Conservation (phyloP, 179 eudicot genomes). For the Heliamphora ciliata region DNA sequence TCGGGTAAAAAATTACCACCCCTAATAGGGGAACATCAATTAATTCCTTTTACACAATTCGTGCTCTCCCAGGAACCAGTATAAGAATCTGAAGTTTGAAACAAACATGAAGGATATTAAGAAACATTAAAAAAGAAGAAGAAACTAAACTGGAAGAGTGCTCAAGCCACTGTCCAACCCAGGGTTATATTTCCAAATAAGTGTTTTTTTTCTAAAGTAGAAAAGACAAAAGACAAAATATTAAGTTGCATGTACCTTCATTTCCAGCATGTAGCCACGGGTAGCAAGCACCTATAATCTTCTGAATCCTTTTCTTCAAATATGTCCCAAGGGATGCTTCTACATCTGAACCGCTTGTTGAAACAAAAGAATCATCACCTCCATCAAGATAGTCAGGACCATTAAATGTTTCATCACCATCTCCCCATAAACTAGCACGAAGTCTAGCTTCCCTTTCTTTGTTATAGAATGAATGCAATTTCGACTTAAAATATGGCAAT, state of each 20-base stretch:
- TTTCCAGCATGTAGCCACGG: conserved; percentile 90
- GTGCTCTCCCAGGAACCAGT: not conserved
- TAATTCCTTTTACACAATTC: not conserved
- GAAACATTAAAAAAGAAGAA: not conserved
- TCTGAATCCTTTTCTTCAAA: conserved; percentile 43
- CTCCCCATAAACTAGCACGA: conserved; percentile 92
- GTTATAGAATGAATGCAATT: conserved; percentile 72
- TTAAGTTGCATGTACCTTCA: conserved; percentile 51
- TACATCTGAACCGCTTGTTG: conserved; percentile 37
- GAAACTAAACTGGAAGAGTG: not conserved
- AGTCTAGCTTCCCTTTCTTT: conserved; percentile 88
- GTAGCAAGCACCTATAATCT: conserved; percentile 75
- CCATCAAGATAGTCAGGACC: conserved; percentile 45
- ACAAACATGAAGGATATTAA: not conserved
- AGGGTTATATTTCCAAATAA: not conserved
- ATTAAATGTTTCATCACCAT: conserved; percentile 53
- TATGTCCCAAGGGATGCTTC: conserved; percentile 49
- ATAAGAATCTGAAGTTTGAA: not conserved
- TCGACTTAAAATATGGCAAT: conserved; percentile 87
- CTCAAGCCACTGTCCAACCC: not conserved
- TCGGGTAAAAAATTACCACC: not conserved
- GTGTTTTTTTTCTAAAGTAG: not conserved
- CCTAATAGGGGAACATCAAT: not conserved
- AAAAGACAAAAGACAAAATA: not conserved
- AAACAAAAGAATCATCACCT: conserved; percentile 42